Evolutionary conservation across 2,329 filamentous ascomycete species (phyloP), one percentile per base, ranked within the genome.

Genomic region (Xylariaceae sp.): DNA sequence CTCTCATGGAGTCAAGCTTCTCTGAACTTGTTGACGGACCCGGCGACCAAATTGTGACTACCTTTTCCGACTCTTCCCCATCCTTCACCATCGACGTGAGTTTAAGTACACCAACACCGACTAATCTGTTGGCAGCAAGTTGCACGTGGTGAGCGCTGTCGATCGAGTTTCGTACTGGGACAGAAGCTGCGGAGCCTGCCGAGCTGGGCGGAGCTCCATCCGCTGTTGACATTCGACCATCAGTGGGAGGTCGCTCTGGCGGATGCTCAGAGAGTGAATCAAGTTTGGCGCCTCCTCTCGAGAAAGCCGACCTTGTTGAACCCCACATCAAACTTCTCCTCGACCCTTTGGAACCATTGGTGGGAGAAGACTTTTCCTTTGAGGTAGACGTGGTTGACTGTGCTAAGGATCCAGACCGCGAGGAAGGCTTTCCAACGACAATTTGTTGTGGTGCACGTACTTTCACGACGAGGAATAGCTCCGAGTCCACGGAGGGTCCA

Each of bases 401-500:
- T 2, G 74, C 73, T 10, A 75, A 75, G 0, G 77, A 75, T 17
- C 81, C 81, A 5, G 81, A 79, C 54, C 82, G 77, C 3, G 83
- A 84, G 6, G 73, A 69, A 1, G 82, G 80, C 60, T 82, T 80
- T 10, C 73, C 69, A 2, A 72, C 64, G 10, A 75, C 62, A 4
- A 85, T 73, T 52, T 81, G 80, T 59, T 84, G 80, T 0, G 78
- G 74, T 2, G 86, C 82, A 53, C 91, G 81, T 6, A 97, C 83
- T 67, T 89, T 91, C 64, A 94, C 88, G 2, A 97, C 86, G 1
- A 99, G 80, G 71, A 89, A 97, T 17, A 97, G 76, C 55, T 91
- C 88, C 2, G 84, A 84, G 52, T 88, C 88, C 7, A 84, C 81
- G 2, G 87, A 80, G 0, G 81, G 77, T 0, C 77, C 73, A 53